phyloP scores from a whole-genome alignment of 129 eudicot species.

The Mikania micrantha region DNA sequence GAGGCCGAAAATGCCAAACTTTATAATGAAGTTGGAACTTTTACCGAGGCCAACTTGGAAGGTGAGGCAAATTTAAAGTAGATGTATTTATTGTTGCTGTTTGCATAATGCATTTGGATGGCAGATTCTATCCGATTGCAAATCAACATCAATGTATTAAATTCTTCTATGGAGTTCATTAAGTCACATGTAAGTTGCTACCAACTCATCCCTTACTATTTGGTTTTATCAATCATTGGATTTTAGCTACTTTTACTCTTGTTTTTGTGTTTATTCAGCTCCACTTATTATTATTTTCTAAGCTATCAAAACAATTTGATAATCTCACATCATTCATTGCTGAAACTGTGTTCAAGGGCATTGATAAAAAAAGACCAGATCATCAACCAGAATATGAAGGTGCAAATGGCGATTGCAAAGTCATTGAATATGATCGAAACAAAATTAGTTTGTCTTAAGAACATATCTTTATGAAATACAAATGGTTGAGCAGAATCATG shows the following conservation, averaged over 20 bases:
- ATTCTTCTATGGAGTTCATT: constrained; percentile 35
- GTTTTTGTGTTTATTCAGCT: not conserved
- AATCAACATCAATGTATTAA: constrained; percentile 42
- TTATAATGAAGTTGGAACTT: constrained; percentile 36
- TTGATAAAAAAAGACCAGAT: constrained; percentile 28
- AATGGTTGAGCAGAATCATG: constrained; percentile 62
- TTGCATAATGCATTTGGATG: not conserved
- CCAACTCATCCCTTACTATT: not conserved
- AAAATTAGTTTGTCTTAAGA: constrained; percentile 58
- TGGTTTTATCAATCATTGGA: not conserved
- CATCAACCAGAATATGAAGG: constrained; percentile 19
- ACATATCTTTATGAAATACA: constrained; percentile 59
- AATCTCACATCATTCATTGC: constrained; percentile 9
- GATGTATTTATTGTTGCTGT: too few relatives aligned
- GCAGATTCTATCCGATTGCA: constrained; percentile 51
- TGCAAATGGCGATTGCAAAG: constrained; percentile 32
- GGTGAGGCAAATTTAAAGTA: constrained; percentile 37
- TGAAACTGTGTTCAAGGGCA: constrained; percentile 33
- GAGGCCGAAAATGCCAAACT: constrained; percentile 45
- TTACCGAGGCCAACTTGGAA: constrained; percentile 39
- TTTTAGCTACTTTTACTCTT: not conserved
- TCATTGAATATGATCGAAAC: constrained; percentile 57
- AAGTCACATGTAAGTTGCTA: constrained; percentile 39
- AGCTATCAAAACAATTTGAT: not conserved
- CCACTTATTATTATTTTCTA: not conserved